These are phyloP conservation scores for Coemansia sp. DNA, from an alignment of 192 early-diverging fungal species.

Conservation along the genomic window DNA sequence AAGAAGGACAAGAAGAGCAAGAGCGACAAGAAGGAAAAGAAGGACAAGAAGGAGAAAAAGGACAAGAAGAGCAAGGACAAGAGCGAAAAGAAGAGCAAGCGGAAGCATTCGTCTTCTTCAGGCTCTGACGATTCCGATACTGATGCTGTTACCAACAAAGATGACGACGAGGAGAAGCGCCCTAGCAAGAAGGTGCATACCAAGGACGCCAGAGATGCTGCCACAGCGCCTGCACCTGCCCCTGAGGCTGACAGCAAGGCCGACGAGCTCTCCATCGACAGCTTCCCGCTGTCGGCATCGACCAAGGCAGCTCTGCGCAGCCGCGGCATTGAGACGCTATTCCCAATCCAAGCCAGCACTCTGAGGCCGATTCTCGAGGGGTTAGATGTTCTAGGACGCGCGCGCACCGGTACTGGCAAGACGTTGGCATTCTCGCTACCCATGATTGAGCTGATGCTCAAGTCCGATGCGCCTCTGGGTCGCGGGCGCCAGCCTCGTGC, in stretches of 20 bases:
- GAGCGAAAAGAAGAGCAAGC: constrained; percentile 51
- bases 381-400: constrained; percentile 86
- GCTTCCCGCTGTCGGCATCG: constrained; percentile 62
- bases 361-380: constrained; percentile 64
- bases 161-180: constrained; percentile 22
- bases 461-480: constrained; percentile 20
- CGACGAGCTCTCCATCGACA: constrained; percentile 58
- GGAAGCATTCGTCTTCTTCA: constrained; percentile 39
- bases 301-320: constrained; percentile 68
- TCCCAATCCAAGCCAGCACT: constrained; percentile 93
- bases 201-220: constrained; percentile 31
- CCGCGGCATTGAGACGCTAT: constrained; percentile 78
- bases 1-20: constrained; percentile 35
- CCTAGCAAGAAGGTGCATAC: constrained; percentile 57
- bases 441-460: constrained; percentile 72
- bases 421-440: constrained; percentile 94
- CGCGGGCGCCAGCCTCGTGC: constrained; percentile 60
- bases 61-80: constrained; percentile 49
- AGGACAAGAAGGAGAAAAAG: constrained; percentile 24
- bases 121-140: constrained; percentile 28
- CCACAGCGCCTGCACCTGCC: constrained; percentile 32
- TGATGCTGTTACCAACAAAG: neutral
- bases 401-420: constrained; percentile 98
- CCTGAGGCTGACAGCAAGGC: constrained; percentile 28
- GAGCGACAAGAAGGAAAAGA: constrained; percentile 41